A percentile compares a stretch with the other conserved stretches of the same genome.
Conservation (phyloP, 2,329 filamentous ascomycete genomes). For the Fusarium coffeatum region DNA sequence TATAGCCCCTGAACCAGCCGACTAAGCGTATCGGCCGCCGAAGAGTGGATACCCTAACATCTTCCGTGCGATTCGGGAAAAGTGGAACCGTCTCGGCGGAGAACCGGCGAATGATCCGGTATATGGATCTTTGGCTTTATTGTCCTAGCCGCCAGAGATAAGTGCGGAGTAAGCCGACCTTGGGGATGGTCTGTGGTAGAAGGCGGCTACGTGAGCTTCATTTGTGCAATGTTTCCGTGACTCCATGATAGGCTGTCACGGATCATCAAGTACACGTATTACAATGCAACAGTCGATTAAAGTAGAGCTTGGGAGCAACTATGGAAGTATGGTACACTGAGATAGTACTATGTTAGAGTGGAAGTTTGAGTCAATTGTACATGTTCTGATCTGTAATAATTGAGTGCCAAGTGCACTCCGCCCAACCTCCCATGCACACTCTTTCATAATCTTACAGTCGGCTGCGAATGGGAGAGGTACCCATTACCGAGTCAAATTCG, state of each 20-base stretch:
- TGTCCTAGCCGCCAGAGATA: too few species aligned
- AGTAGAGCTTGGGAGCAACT: background rate
- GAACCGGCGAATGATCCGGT: background rate
- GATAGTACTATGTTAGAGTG: too few species aligned
- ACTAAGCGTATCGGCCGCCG: background rate
- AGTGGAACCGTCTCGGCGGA: background rate
- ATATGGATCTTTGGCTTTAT: background rate
- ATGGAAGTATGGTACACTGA: background rate
- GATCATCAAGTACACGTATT: too few species aligned
- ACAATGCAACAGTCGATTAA: background rate
- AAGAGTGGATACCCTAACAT: conserved; percentile 1
- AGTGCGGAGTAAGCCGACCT: fast-evolving
- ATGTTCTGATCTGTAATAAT: background rate
- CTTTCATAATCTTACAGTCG: background rate
- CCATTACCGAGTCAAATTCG: conserved; percentile 4
- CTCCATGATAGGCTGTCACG: background rate
- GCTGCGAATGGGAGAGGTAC: background rate
- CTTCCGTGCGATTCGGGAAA: conserved; percentile 16
- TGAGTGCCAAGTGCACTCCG: background rate
- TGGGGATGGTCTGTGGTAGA: background rate
- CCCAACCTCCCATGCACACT: background rate
- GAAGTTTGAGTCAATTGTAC: fast-evolving
- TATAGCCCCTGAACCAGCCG: background rate
- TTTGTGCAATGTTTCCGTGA: background rate
- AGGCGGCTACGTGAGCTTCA: background rate